These are phyloP conservation scores for Stereocaulon alpinum DNA, from an alignment of 495 filamentous ascomycete genomes.

Conservation along the genomic window DNA sequence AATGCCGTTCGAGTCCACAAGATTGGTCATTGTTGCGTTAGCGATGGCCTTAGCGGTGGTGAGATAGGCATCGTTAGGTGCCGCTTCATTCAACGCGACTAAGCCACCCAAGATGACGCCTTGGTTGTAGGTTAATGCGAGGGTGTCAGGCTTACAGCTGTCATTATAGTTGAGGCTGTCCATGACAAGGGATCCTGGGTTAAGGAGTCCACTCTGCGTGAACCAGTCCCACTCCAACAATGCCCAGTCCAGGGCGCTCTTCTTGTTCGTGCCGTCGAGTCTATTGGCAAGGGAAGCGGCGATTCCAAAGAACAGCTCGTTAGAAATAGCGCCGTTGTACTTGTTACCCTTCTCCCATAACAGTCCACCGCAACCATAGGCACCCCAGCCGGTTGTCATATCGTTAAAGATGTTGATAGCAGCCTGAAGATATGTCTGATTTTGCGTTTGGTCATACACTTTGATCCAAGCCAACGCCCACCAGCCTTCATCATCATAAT, in stretches of 20 bases:
- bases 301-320: slow-evolving; percentile 61
- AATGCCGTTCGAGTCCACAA: slow-evolving; percentile 31
- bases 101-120: slow-evolving; percentile 64
- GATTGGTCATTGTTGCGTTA: slow-evolving; percentile 45
- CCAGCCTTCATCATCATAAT: slow-evolving; percentile 64
- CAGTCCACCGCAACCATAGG: slow-evolving; percentile 48
- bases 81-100: slow-evolving; percentile 51
- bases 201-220: slow-evolving; percentile 51
- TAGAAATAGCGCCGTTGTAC: slow-evolving; percentile 61
- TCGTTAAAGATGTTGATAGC: slow-evolving; percentile 51
- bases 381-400: slow-evolving; percentile 45
- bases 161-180: slow-evolving; percentile 55
- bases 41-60: slow-evolving; percentile 51
- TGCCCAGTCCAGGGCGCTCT: slow-evolving; percentile 47
- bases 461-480: slow-evolving; percentile 59
- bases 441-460: slow-evolving; percentile 50
- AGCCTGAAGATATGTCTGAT: slow-evolving; percentile 41
- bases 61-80: slow-evolving; percentile 42
- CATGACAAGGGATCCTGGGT: slow-evolving; percentile 17
- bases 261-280: slow-evolving; percentile 24
- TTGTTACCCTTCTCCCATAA: slow-evolving; percentile 53
- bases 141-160: slow-evolving; percentile 42
- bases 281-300: slow-evolving; percentile 64
- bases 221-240: slow-evolving; percentile 58
- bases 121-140: slow-evolving; percentile 70